Percentiles rank a stretch among this genome's conserved stretches.
These are phyloP conservation scores for Pezicula radicicola DNA, from an alignment of 2,329 filamentous ascomycete genomes.

Conservation along the genomic window DNA sequence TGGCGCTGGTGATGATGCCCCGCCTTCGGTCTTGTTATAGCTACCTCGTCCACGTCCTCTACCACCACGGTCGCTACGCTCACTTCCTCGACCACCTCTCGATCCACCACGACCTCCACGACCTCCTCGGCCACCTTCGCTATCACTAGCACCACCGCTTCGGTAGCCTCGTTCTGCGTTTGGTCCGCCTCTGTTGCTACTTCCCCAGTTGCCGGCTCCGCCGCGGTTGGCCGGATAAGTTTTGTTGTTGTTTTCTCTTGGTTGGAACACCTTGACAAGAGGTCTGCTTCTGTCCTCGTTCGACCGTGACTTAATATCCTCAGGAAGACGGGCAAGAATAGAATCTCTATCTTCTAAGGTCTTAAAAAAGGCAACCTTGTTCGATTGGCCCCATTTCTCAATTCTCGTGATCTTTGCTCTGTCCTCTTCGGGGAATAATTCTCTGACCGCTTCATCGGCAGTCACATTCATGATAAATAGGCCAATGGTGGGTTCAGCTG, in stretches of 20 bases:
- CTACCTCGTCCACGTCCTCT: conserved; percentile 55
- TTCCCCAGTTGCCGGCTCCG: conserved; percentile 65
- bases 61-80: conserved; percentile 46
- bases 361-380: conserved; percentile 85
- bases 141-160: conserved; percentile 78
- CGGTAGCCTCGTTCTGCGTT: conserved; percentile 65
- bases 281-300: conserved; percentile 74
- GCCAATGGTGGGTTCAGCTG: conserved; percentile 69
- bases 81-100: conserved; percentile 50
- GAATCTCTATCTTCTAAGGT: conserved; percentile 75
- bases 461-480: conserved; percentile 88
- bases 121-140: conserved; percentile 54
- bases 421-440: conserved; percentile 81
- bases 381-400: conserved; percentile 74
- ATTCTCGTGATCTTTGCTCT: conserved; percentile 75
- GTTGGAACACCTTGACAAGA: conserved; percentile 79
- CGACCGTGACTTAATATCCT: conserved; percentile 70
- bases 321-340: conserved; percentile 70
- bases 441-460: conserved; percentile 77
- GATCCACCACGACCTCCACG: conserved; percentile 56
- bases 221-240: conserved; percentile 54
- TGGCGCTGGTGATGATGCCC: conserved; percentile 45
- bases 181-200: conserved; percentile 61
- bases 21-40: conserved; percentile 55
- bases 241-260: conserved; percentile 50